A percentile compares a stretch with the other conserved stretches of the same genome.
Evolutionary conservation across 305 asterid genomes (phyloP).

Genomic region (Salvia sclarea): DNA sequence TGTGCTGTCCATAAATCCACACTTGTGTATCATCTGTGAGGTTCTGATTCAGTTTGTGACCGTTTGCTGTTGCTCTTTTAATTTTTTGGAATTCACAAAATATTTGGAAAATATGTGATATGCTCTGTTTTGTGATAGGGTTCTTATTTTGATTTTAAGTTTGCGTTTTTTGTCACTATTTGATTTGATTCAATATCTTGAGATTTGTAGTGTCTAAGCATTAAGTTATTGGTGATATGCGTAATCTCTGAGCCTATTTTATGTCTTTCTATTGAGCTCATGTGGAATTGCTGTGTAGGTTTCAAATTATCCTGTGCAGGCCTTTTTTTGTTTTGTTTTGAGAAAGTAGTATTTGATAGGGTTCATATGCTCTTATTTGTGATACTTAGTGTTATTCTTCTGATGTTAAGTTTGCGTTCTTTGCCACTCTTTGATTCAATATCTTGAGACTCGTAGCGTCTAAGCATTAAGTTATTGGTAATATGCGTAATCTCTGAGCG

Average conservation of each 20-base stretch:
- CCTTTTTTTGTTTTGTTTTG: background rate
- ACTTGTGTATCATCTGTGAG: background rate
- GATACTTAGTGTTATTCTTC: background rate
- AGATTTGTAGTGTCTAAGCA: background rate
- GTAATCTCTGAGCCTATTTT: background rate
- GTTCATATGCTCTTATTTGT: background rate
- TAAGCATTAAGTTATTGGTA: background rate
- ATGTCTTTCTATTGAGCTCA: background rate
- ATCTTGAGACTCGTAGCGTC: background rate
- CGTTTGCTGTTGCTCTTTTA: too few species aligned
- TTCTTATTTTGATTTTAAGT: background rate
- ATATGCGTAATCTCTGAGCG: background rate
- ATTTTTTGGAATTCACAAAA: too few species aligned
- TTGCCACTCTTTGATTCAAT: background rate
- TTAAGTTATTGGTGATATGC: background rate
- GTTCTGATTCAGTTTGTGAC: too few species aligned
- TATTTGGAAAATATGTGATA: too few species aligned
- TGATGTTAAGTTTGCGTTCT: background rate
- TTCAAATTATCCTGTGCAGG: background rate
- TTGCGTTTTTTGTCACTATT: background rate
- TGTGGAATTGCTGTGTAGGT: background rate
- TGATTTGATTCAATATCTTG: background rate
- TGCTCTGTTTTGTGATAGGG: background rate
- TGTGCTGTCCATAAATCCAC: too few species aligned
- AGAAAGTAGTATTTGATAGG: background rate